Conservation (phyloP, 2,329 filamentous ascomycete species). For the Fusarium foetens region DNA sequence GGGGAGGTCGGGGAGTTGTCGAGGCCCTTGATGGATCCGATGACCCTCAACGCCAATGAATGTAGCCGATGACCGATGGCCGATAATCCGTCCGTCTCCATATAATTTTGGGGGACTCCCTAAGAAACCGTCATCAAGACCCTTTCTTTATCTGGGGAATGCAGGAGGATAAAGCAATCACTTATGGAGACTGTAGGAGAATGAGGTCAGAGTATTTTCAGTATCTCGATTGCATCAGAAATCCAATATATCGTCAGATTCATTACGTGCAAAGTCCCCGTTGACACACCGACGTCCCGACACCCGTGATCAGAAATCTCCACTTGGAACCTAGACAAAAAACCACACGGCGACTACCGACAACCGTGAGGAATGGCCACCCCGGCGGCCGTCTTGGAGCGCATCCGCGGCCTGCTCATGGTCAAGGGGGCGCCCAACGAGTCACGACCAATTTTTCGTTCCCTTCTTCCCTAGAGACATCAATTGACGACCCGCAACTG, state of each 20-base stretch:
- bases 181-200: not conserved
- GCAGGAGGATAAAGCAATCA: not conserved
- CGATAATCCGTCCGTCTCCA: conserved; percentile 16
- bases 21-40: conserved; percentile 20
- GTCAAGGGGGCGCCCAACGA: conserved; percentile 4
- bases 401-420: conserved; percentile 1
- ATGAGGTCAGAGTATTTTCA: not conserved
- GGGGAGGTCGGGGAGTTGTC: conserved; percentile 40
- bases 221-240: not conserved
- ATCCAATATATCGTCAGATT: not conserved
- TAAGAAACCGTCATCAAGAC: conserved; percentile 11
- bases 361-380: conserved; percentile 35
- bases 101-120: conserved; percentile 5
- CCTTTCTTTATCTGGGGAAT: conserved; percentile 2
- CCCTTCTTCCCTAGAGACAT: not conserved
- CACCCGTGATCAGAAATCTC: conserved; percentile 19
- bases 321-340: not conserved
- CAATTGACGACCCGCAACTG: not conserved
- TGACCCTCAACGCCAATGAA: conserved; percentile 24
- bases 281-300: conserved; percentile 24
- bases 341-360: conserved; percentile 28
- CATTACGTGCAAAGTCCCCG: not conserved
- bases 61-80: conserved; percentile 36
- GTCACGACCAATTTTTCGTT: not conserved
- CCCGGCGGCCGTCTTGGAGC: conserved; percentile 35